These are phyloP conservation scores for Rutstroemia sp. DNA, from an alignment of 2,329 filamentous ascomycete genomes.

Conservation along the genomic window DNA sequence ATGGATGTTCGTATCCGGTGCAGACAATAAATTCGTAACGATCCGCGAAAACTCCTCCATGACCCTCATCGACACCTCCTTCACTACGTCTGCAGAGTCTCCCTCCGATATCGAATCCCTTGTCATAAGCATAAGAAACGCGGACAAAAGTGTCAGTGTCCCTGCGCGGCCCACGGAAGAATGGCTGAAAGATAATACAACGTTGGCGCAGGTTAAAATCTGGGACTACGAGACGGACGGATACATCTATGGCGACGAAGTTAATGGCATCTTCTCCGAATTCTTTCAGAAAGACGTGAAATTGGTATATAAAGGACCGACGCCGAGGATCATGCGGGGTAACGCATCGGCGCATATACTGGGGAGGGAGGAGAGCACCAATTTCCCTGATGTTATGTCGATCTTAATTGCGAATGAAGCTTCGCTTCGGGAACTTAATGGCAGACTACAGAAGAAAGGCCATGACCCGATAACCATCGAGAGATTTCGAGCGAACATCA, in stretches of 20 bases:
- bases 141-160: slow-evolving; percentile 38
- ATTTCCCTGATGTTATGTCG: slow-evolving; percentile 54
- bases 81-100: neutral
- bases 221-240: slow-evolving; percentile 53
- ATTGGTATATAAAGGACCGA: slow-evolving; percentile 55
- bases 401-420: slow-evolving; percentile 47
- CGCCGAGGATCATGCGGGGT: slow-evolving; percentile 44
- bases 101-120: slow-evolving; percentile 36
- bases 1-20: slow-evolving; percentile 57
- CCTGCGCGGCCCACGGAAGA: slow-evolving; percentile 45
- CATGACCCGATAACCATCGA: slow-evolving; percentile 48
- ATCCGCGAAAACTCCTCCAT: slow-evolving; percentile 54
- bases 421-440: slow-evolving; percentile 51
- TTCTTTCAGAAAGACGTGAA: slow-evolving; percentile 50
- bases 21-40: slow-evolving; percentile 47
- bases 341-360: slow-evolving; percentile 47
- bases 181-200: slow-evolving; percentile 49
- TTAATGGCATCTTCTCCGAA: slow-evolving; percentile 46
- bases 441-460: slow-evolving; percentile 36
- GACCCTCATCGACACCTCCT: slow-evolving; percentile 44
- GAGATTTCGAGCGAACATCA: slow-evolving; percentile 57
- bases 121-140: slow-evolving; percentile 37
- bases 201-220: slow-evolving; percentile 42
- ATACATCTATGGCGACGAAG: slow-evolving; percentile 41
- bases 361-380: slow-evolving; percentile 45